Base-by-base conservation (phyloP, 345 rosid species). In the Eucalyptus pumila region DNA sequence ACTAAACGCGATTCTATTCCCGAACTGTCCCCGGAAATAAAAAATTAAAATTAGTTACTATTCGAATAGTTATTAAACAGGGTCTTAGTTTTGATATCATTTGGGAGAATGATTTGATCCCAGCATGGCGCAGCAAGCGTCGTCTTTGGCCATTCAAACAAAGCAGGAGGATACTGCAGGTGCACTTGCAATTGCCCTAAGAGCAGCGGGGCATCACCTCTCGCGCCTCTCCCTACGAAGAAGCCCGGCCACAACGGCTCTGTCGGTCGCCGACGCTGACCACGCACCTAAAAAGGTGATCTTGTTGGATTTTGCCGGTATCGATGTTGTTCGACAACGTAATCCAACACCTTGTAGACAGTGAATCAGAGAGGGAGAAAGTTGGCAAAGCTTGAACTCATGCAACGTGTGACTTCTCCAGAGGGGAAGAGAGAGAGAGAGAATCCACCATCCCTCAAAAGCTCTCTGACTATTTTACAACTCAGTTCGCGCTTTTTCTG, bases 21-120 rank as follows among this genome's bases (percentile, higher is more conserved):
- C 2, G 4, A 13, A 48, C 1, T 48, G 1, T 2, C 5, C 6
- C 2, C 5, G 6, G 2, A 14, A 48, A 48, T 6, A 48, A 48
- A 48, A 48, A 13, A 48, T 48, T 14, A 48, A 1, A 48, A 48
- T 48, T 0, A 48, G 2, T 48, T 48, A 48, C 15, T 48, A 48
- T 13, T 48, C 6, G 2, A 0, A 48, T 48, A 2, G 15, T 48
- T 48, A 48, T 14, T 2, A 48, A 5, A 13, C 1, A 5, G 0
- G 6, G 6, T 14, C 50, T 52, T 52, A 52, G 58, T 72, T 72
- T 72, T 72, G 45, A 9, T 11, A 37, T 37, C 0, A 14, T 52
- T 5, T 3, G 81, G 10, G 81, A 23, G 45, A 40, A 34, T 72
- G 81, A 37, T 34, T 37, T 6, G 81, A 72, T 19, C 45, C 10